Conservation (phyloP, 2,329 filamentous ascomycete species). For the Xylaria sp. region DNA sequence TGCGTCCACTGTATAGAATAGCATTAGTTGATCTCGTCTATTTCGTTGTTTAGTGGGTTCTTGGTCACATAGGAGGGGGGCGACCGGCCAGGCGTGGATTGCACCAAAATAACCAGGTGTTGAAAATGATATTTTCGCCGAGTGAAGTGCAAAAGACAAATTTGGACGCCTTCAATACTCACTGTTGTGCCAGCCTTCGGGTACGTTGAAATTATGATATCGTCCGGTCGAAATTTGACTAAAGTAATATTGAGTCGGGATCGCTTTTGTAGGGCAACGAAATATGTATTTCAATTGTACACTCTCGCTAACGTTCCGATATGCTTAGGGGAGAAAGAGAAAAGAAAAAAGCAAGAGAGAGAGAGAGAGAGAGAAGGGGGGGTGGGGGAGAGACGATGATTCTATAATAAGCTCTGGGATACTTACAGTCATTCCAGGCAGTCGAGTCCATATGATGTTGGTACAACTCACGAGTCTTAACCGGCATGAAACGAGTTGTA, state of each 20-base stretch:
- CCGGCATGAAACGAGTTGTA: not conserved
- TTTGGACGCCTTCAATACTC: not conserved
- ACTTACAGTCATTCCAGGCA: conserved; percentile 3
- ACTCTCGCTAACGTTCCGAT: no score
- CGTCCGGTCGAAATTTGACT: conserved; percentile 1
- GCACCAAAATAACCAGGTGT: not conserved
- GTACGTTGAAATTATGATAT: conserved; percentile 2
- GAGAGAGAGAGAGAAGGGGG: no score
- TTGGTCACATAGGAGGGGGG: not conserved
- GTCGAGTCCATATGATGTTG: conserved; percentile 7
- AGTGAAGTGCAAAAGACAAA: not conserved
- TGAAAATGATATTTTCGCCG: not conserved
- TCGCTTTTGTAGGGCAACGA: not conserved
- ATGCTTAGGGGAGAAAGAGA: no score
- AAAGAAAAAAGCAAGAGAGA: not conserved
- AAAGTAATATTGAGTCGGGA: not conserved
- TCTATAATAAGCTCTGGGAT: not conserved
- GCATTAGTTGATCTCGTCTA: not conserved
- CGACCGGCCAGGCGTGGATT: not conserved
- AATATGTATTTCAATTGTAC: not conserved
- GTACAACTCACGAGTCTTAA: not conserved
- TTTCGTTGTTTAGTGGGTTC: not conserved
- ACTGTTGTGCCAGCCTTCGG: conserved; percentile 8
- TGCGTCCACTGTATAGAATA: not conserved
- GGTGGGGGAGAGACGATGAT: no score